A percentile compares a stretch with the other conserved stretches of the same genome.
These are phyloP conservation scores for Talaromyces sp. DNA, from an alignment of 2,329 filamentous ascomycete genomes.

Conservation along the genomic window DNA sequence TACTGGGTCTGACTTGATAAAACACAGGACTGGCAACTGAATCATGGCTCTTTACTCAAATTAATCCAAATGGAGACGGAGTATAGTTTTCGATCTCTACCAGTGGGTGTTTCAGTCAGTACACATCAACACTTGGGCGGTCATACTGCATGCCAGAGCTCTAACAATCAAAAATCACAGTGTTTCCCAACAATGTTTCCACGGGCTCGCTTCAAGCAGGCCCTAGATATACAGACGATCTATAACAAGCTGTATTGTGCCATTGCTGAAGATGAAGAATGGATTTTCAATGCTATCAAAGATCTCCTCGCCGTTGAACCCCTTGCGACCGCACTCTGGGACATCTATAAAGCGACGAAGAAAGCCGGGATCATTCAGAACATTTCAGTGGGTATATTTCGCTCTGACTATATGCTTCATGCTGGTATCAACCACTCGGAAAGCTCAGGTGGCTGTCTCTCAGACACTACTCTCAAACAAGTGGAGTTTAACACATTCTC, in stretches of 20 bases:
- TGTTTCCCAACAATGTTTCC: slow-evolving; percentile 41
- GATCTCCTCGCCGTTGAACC: slow-evolving; percentile 38
- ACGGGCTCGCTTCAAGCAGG: slow-evolving; percentile 39
- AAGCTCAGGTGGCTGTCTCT: not conserved
- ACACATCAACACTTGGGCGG: not conserved
- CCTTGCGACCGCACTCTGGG: slow-evolving; percentile 43
- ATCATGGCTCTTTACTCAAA: slow-evolving; percentile 46
- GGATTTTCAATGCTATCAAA: slow-evolving; percentile 37
- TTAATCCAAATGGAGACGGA: slow-evolving; percentile 28
- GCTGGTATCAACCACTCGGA: not conserved
- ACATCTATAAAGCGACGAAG: slow-evolving; percentile 37
- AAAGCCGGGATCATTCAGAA: slow-evolving; percentile 34
- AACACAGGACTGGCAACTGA: slow-evolving; percentile 45
- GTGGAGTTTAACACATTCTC: slow-evolving; percentile 52
- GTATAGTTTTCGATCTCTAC: slow-evolving; percentile 31
- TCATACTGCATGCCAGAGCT: no score
- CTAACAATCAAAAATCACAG: slow-evolving; percentile 1
- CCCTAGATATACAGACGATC: slow-evolving; percentile 62
- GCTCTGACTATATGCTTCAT: slow-evolving; percentile 52
- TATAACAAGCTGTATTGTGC: slow-evolving; percentile 57
- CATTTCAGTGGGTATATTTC: slow-evolving; percentile 43
- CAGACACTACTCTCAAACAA: slow-evolving; percentile 40
- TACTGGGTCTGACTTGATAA: not conserved
- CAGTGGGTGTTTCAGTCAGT: slow-evolving; percentile 36
- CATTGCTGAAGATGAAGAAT: slow-evolving; percentile 50